These are phyloP conservation scores for Rubia peregrina DNA, from an alignment of 305 asterid genomes.

Conservation along the genomic window DNA sequence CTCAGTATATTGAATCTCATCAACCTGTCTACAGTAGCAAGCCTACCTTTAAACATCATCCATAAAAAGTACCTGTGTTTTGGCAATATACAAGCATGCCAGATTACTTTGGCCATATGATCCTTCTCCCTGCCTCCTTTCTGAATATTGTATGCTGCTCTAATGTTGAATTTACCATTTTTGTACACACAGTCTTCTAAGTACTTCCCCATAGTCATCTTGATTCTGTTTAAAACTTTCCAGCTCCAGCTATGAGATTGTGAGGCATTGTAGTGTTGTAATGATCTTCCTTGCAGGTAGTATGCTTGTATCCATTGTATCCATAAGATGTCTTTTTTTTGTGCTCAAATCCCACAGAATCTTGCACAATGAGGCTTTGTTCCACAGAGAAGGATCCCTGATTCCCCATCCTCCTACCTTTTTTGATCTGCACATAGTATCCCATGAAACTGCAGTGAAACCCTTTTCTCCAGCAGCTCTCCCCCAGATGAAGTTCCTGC, in stretches of 20 bases:
- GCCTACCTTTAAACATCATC: neutral
- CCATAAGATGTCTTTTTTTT: neutral
- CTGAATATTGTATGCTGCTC: neutral
- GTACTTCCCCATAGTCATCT: too few species aligned
- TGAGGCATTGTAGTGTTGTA: neutral
- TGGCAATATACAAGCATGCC: neutral
- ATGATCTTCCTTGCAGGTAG: neutral
- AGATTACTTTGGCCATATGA: neutral
- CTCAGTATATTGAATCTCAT: neutral
- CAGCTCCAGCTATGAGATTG: neutral
- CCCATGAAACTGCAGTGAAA: neutral
- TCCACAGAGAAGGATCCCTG: neutral
- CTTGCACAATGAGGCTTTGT: neutral
- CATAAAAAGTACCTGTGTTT: neutral
- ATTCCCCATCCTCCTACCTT: neutral
- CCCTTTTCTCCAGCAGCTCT: neutral
- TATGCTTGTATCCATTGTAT: neutral
- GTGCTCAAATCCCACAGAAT: neutral
- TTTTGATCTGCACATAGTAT: neutral
- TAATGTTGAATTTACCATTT: neutral
- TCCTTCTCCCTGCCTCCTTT: too few species aligned
- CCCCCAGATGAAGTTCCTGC: neutral
- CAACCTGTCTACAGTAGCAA: neutral
- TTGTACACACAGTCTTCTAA: neutral
- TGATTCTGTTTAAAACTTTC: neutral